phyloP scores from a whole-genome alignment of 805 yeast genomes.

The Candida nanaspora region DNA sequence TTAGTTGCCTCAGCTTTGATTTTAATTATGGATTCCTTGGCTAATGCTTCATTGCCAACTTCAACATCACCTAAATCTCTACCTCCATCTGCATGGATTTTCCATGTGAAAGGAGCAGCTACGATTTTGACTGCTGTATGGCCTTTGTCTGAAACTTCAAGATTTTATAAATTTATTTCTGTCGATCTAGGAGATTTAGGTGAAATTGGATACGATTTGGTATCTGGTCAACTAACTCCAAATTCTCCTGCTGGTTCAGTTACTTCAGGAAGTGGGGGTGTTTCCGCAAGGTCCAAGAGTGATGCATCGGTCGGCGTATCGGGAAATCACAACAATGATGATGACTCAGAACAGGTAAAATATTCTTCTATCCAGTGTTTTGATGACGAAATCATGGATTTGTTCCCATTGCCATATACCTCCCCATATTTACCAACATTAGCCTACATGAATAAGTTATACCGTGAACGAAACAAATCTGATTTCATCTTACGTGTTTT shows the following conservation, averaged over 20 bases:
- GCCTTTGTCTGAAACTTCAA: constrained; percentile 69
- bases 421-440: constrained; percentile 86
- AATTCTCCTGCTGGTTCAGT: constrained; percentile 1
- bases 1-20: constrained; percentile 87
- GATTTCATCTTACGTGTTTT: constrained; percentile 84
- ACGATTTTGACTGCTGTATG: constrained; percentile 94
- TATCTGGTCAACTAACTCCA: constrained; percentile 27
- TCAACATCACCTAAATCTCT: constrained; percentile 48
- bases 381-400: constrained; percentile 75
- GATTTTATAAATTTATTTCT: constrained; percentile 66
- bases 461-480: constrained; percentile 72
- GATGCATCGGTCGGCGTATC: not conserved
- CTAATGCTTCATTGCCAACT: constrained; percentile 71
- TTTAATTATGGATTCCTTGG: constrained; percentile 86
- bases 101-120: constrained; percentile 95
- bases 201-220: constrained; percentile 41
- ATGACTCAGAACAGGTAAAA: constrained; percentile 24
- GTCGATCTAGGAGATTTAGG: constrained; percentile 88
- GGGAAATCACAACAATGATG: not conserved
- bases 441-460: constrained; percentile 78
- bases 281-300: no score
- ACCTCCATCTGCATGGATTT: constrained; percentile 95
- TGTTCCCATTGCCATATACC: constrained; percentile 76
- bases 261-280: no score
- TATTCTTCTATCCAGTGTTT: constrained; percentile 68